Evolutionary conservation across 2,329 filamentous ascomycete species (phyloP).

Genomic region (Gnomoniopsis sp.): DNA sequence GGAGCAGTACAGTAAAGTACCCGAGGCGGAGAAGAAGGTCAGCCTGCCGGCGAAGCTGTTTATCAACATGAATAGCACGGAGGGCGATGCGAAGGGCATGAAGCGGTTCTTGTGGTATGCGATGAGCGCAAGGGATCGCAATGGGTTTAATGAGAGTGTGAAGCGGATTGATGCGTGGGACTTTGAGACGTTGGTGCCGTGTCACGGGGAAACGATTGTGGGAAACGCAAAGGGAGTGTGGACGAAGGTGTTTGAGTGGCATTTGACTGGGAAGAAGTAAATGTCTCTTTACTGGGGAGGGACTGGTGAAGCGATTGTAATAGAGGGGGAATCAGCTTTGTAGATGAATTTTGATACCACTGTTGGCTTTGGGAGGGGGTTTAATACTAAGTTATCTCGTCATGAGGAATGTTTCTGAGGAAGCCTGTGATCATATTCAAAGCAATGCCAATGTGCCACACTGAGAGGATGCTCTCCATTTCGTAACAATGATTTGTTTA

Average conservation of each 20-base stretch:
- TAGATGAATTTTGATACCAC: background rate
- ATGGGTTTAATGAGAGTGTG: constrained; percentile 67
- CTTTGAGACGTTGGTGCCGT: constrained; percentile 81
- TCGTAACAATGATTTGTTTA: background rate
- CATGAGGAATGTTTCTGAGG: background rate
- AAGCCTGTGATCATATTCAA: too few species aligned
- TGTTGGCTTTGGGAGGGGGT: background rate
- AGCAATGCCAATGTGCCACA: too few species aligned
- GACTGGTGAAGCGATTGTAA: background rate
- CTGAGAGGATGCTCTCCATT: too few species aligned
- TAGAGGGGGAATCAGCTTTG: background rate
- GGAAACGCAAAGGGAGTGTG: constrained; percentile 70
- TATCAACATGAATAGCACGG: constrained; percentile 55
- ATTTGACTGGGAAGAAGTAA: constrained; percentile 49
- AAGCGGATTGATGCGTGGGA: constrained; percentile 73
- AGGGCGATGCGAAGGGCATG: constrained; percentile 67
- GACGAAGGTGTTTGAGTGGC: constrained; percentile 78
- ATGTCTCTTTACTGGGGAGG: background rate
- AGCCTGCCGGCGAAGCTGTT: constrained; percentile 43
- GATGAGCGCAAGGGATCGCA: constrained; percentile 55
- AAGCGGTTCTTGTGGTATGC: constrained; percentile 82
- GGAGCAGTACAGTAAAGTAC: constrained; percentile 74
- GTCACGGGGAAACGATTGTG: constrained; percentile 89
- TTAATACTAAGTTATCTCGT: background rate
- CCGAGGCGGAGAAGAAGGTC: constrained; percentile 39